These are phyloP conservation scores for Omphalotus guepiniiformis DNA, from an alignment of 768 basidiomycete genomes.

Conservation along the genomic window DNA sequence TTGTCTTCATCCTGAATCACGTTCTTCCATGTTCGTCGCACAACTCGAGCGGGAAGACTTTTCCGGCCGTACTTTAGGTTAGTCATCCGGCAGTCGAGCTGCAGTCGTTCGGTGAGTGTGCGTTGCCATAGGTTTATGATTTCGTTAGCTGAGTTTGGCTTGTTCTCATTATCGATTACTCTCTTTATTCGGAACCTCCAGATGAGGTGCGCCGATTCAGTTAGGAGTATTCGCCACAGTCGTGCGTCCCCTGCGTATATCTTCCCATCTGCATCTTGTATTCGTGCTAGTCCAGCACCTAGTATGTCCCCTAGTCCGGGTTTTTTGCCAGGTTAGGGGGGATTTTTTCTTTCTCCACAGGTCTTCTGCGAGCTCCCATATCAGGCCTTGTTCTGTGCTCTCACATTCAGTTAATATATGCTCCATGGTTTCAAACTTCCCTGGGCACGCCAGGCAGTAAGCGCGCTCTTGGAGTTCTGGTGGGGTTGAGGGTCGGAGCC, in stretches of 20 bases:
- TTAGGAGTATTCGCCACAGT: slow-evolving; percentile 21
- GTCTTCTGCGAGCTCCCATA: slow-evolving; percentile 19
- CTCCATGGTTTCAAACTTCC: slow-evolving; percentile 17
- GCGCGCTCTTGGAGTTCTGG: neutral
- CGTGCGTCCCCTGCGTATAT: slow-evolving; percentile 9
- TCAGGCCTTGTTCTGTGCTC: slow-evolving; percentile 13
- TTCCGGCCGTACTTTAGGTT: slow-evolving; percentile 11
- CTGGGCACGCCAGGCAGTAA: slow-evolving; percentile 15
- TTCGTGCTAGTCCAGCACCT: slow-evolving; percentile 11
- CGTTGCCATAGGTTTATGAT: slow-evolving; percentile 14
- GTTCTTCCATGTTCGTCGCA: slow-evolving; percentile 19
- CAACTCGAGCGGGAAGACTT: slow-evolving; percentile 8
- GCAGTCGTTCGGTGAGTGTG: slow-evolving; percentile 12
- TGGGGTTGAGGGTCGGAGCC: slow-evolving; percentile 5
- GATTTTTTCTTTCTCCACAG: slow-evolving; percentile 14
- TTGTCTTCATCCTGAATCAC: slow-evolving; percentile 14
- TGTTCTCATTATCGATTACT: slow-evolving; percentile 17
- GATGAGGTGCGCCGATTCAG: slow-evolving; percentile 25
- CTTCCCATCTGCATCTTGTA: slow-evolving; percentile 1
- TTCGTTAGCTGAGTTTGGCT: slow-evolving; percentile 2
- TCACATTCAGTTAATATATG: slow-evolving; percentile 25
- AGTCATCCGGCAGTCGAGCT: slow-evolving; percentile 15
- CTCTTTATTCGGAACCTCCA: slow-evolving; percentile 26
- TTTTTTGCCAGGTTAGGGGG: neutral
- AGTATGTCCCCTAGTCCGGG: slow-evolving; percentile 17